Conservation (phyloP, 2,329 filamentous ascomycete species). For the Xylaria polymorpha region DNA sequence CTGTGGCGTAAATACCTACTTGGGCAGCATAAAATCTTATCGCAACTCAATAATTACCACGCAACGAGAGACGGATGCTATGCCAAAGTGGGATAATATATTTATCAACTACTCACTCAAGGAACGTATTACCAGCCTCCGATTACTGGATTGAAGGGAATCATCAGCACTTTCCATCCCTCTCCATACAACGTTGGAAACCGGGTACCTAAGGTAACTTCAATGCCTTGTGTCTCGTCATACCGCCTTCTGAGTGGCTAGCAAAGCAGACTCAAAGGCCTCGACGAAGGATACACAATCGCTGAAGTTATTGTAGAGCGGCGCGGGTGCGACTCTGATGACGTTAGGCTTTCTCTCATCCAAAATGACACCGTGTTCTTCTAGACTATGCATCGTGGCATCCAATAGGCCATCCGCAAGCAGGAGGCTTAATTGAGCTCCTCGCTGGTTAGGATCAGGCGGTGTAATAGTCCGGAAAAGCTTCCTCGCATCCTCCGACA, state of each 20-base stretch:
- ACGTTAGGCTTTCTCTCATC: slow-evolving; percentile 83
- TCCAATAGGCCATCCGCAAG: slow-evolving; percentile 71
- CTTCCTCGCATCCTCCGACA: slow-evolving; percentile 50
- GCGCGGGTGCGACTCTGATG: slow-evolving; percentile 77
- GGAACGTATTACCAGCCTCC: background rate
- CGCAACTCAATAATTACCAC: no score
- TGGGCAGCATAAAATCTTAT: background rate
- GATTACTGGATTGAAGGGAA: background rate
- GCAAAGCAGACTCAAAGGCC: slow-evolving; percentile 51
- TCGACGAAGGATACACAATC: slow-evolving; percentile 71
- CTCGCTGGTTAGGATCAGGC: slow-evolving; percentile 69
- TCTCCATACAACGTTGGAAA: background rate
- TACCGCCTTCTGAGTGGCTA: slow-evolving; percentile 41
- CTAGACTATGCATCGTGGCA: slow-evolving; percentile 69
- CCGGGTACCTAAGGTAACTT: background rate
- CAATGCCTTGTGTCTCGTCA: background rate
- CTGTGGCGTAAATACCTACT: background rate
- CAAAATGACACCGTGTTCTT: slow-evolving; percentile 72
- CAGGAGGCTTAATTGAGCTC: slow-evolving; percentile 76
- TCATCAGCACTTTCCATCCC: background rate
- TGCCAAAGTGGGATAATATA: background rate
- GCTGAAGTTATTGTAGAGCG: slow-evolving; percentile 77
- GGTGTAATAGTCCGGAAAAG: slow-evolving; percentile 74
- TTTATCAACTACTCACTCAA: background rate
- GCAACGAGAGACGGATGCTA: background rate